Conservation (phyloP, 1,284 basidiomycete genomes). For the Taiwanofungus camphoratus region DNA sequence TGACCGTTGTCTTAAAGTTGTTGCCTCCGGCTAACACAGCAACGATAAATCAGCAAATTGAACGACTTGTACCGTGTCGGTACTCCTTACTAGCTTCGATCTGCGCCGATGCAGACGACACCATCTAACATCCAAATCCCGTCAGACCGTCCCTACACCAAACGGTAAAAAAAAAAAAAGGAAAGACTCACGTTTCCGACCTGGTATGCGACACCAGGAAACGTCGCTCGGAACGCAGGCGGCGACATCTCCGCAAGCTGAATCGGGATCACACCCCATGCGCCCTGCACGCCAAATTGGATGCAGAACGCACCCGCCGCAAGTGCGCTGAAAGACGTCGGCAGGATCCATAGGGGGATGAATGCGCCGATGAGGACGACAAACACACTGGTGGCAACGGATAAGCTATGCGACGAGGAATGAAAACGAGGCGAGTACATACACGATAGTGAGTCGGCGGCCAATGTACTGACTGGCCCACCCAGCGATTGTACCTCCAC, state of each 20-base stretch:
- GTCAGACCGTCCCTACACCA: not conserved
- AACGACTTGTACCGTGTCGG: not conserved
- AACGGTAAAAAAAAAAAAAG: not conserved
- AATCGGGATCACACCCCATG: constrained; percentile 83
- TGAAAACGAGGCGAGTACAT: constrained; percentile 15
- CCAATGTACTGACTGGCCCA: constrained; percentile 81
- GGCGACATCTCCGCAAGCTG: constrained; percentile 89
- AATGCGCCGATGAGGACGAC: constrained; percentile 55
- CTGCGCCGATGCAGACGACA: constrained; percentile 83
- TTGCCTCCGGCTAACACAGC: constrained; percentile 50
- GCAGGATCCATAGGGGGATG: constrained; percentile 85
- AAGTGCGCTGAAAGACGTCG: constrained; percentile 57
- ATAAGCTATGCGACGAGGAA: constrained; percentile 6
- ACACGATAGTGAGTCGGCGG: constrained; percentile 82
- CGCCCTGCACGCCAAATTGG: constrained; percentile 82
- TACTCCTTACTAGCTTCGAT: constrained; percentile 75
- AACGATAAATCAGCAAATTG: constrained; percentile 7
- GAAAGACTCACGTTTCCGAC: constrained; percentile 53
- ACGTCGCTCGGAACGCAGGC: constrained; percentile 89
- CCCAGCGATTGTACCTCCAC: constrained; percentile 78
- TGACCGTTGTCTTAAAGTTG: constrained; percentile 48
- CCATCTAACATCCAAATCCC: constrained; percentile 56
- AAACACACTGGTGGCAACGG: constrained; percentile 36
- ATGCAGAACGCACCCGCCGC: constrained; percentile 81
- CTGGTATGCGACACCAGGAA: constrained; percentile 91